Base-by-base conservation (phyloP, 768 basidiomycete genomes). In the Macrolepiota albuminosa region DNA sequence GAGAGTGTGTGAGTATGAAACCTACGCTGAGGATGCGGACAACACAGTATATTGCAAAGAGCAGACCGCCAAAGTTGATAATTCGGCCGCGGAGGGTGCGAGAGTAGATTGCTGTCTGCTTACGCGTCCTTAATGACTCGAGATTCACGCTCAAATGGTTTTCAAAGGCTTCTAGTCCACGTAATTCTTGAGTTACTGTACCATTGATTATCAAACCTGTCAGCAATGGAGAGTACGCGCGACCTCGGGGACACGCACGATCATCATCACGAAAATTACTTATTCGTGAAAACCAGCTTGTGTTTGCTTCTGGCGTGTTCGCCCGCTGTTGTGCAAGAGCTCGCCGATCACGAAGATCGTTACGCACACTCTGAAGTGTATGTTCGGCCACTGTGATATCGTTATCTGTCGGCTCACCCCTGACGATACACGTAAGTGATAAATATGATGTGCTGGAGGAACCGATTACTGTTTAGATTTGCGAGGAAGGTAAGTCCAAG, bases 41-140 rank as follows among this genome's bases (percentile, higher is more conserved):
- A 4, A 83, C 69, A 64, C 88, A 92, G 69, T 91, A 92, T 3
- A 83, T 59, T 11, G 86, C 87, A 68, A 91, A 90, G 6, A 83
- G 18, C 13, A 75, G 70, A 31, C 84, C 82, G 1, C 79, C 71
- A 53, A 77, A 63, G 57, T 76, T 77, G 63, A 80, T 72, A 2
- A 84, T 52, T 54, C 72, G 76, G 1, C 90, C 89, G 59, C 73
- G 76, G 54, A 87, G 68, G 0, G 89, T 89, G 4, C 71, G 66
- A 5, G 81, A 70, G 63, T 80, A 87, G 65, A 76, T 72, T 39
- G 78, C 81, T 31, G 75, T 70, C 40, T 82, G 78, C 21, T 80
- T 81, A 8, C 79, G 75, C 46, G 75, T 74, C 43, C 79, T 80
- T 46, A 89, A 71, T 2, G 70, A 69, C 40, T 82, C 78, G 4